Conservation (phyloP, 805 yeast species). For the Cyberlindnera americana region DNA sequence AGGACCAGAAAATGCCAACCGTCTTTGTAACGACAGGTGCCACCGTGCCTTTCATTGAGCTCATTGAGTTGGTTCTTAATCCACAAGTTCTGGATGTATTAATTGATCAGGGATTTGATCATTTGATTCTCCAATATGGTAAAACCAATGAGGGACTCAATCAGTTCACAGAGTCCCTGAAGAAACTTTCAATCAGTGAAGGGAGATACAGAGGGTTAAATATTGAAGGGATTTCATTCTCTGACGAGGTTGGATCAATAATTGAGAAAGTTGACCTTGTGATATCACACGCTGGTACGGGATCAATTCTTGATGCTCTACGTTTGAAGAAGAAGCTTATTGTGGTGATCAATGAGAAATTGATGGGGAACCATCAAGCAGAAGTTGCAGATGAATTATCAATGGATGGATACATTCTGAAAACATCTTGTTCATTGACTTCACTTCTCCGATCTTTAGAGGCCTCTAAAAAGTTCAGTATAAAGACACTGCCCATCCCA, state of each 20-base stretch:
- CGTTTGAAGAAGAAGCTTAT: conserved; percentile 54
- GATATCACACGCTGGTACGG: conserved; percentile 89
- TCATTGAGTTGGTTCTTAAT: conserved; percentile 45
- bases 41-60: conserved; percentile 70
- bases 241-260: conserved; percentile 37
- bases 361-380: conserved; percentile 87
- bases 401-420: conserved; percentile 30
- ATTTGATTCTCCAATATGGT: conserved; percentile 61
- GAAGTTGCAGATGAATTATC: conserved; percentile 67
- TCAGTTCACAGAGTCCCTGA: conserved; percentile 17
- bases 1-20: conserved; percentile 17
- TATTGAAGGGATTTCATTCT: conserved; percentile 47
- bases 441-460: too few species aligned
- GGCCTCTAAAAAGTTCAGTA: conserved; percentile 2
- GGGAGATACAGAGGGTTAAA: conserved; percentile 16
- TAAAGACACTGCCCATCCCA: conserved; percentile 23
- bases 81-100: conserved; percentile 35
- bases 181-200: background rate
- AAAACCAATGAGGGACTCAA: conserved; percentile 27
- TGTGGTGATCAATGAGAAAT: conserved; percentile 62
- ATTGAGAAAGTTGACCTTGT: conserved; percentile 54
- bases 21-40: conserved; percentile 83
- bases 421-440: conserved; percentile 16
- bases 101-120: conserved; percentile 33
- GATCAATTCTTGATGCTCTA: conserved; percentile 80